These are phyloP conservation scores for Penicillium vulpinum DNA, from an alignment of 2,329 filamentous ascomycete genomes.

Conservation along the genomic window DNA sequence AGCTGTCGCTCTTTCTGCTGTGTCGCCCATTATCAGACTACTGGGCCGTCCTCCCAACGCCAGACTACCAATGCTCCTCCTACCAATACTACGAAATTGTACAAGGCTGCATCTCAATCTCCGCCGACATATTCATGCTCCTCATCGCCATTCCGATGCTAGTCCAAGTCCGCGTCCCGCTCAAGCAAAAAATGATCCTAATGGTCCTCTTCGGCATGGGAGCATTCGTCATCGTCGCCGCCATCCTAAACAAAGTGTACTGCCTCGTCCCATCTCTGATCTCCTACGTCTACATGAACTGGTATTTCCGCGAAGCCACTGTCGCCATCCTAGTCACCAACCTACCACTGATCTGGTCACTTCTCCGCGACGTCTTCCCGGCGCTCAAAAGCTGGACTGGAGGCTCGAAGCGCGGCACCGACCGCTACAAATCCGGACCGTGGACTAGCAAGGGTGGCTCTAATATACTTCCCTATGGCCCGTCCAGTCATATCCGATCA, in stretches of 20 bases:
- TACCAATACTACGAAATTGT: constrained; percentile 50
- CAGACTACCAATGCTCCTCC: constrained; percentile 44
- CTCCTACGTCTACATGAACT: constrained; percentile 49
- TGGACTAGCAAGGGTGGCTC: constrained; percentile 34
- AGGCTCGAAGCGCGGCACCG: constrained; percentile 35
- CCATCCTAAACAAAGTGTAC: constrained; percentile 53
- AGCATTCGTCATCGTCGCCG: constrained; percentile 50
- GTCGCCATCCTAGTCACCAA: constrained; percentile 53
- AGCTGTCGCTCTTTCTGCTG: constrained; percentile 53
- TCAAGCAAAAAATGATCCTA: constrained; percentile 47
- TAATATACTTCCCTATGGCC: constrained; percentile 30
- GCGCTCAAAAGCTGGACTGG: constrained; percentile 43
- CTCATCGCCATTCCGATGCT: constrained; percentile 46
- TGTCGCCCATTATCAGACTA: constrained; percentile 53
- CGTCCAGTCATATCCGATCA: constrained; percentile 28
- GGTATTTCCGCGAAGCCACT: constrained; percentile 50
- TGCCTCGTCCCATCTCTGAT: constrained; percentile 44
- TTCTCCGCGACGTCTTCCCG: constrained; percentile 52
- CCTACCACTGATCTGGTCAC: constrained; percentile 53
- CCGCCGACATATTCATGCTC: constrained; percentile 47
- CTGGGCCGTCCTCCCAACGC: constrained; percentile 53
- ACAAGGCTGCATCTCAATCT: constrained; percentile 49
- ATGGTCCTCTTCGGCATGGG: constrained; percentile 48
- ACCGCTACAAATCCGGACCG: constrained; percentile 35
- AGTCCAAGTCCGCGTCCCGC: constrained; percentile 41